Evolutionary conservation across 2,329 filamentous ascomycete genomes (phyloP).

Genomic region (Lithohypha guttulata): DNA sequence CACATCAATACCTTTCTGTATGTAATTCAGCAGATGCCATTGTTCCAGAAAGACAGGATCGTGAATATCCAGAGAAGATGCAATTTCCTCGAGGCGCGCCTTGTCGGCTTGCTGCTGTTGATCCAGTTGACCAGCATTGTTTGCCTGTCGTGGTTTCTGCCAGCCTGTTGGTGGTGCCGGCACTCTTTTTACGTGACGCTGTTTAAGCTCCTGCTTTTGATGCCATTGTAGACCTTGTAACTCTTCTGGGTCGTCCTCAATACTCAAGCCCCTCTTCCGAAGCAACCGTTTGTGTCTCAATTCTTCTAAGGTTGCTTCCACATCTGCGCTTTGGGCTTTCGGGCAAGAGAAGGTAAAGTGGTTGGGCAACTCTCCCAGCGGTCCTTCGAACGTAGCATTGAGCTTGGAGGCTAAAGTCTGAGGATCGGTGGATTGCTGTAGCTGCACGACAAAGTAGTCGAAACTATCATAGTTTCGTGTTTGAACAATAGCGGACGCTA

Average conservation of each 20-base stretch:
- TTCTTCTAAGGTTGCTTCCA: constrained; percentile 42
- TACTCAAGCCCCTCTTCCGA: not conserved
- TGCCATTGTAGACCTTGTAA: constrained; percentile 67
- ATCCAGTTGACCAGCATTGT: constrained; percentile 12
- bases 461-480: constrained; percentile 64
- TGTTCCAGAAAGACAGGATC: constrained; percentile 91
- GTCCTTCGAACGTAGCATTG: constrained; percentile 70
- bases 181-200: constrained; percentile 50
- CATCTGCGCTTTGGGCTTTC: constrained; percentile 44
- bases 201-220: constrained; percentile 62
- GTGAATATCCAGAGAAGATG: constrained; percentile 57
- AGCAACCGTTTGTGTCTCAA: constrained; percentile 42
- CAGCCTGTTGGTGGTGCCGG: constrained; percentile 26
- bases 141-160: not conserved
- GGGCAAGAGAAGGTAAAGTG: constrained; percentile 79
- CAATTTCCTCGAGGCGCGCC: constrained; percentile 49
- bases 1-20: constrained; percentile 76
- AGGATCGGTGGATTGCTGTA: constrained; percentile 57
- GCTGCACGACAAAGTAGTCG: constrained; percentile 89
- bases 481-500: constrained; percentile 21
- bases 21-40: constrained; percentile 85
- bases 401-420: constrained; percentile 59
- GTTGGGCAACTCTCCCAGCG: constrained; percentile 62
- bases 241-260: constrained; percentile 33
- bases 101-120: constrained; percentile 38